A percentile compares a stretch with the other conserved stretches of the same genome.
Evolutionary conservation across 768 basidiomycete species (phyloP).

Genomic region (Tylopilus vinaceipallidus): DNA sequence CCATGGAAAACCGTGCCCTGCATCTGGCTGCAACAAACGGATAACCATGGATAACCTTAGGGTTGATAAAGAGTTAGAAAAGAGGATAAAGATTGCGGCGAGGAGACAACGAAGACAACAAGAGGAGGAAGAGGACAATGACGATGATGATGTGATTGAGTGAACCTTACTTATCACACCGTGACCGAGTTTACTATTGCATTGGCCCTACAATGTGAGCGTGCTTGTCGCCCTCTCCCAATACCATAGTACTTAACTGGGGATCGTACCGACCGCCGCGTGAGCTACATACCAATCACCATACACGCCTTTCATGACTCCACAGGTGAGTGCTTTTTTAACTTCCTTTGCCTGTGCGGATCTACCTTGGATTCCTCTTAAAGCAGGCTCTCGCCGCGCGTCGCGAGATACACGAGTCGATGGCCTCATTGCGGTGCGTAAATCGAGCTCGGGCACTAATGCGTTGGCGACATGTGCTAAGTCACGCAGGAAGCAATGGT

Average conservation of each 20-base stretch:
- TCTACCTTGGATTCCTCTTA: too few species aligned
- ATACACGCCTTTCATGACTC: too few species aligned
- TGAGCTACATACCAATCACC: background rate
- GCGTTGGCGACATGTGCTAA: too few species aligned
- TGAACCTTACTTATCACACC: constrained; percentile 17
- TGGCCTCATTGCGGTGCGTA: too few species aligned
- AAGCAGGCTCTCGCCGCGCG: too few species aligned
- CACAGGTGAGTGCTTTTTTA: too few species aligned
- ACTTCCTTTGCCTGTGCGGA: too few species aligned
- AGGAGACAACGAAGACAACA: constrained; percentile 48
- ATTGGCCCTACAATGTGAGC: constrained; percentile 15
- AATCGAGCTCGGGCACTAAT: too few species aligned
- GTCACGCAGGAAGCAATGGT: too few species aligned
- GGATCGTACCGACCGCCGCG: background rate
- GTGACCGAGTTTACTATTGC: too few species aligned
- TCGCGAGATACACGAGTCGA: too few species aligned
- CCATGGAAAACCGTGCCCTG: constrained; percentile 55
- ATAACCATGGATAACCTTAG: constrained; percentile 53
- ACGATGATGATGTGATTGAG: constrained; percentile 60
- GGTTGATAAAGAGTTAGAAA: constrained; percentile 56
- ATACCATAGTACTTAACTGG: background rate
- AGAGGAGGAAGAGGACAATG: constrained; percentile 30
- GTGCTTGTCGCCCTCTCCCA: background rate
- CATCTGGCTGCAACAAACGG: constrained; percentile 65
- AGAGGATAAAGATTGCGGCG: constrained; percentile 57